phyloP scores from a whole-genome alignment of 2,329 filamentous ascomycete species.

The Knufia fluminis region DNA sequence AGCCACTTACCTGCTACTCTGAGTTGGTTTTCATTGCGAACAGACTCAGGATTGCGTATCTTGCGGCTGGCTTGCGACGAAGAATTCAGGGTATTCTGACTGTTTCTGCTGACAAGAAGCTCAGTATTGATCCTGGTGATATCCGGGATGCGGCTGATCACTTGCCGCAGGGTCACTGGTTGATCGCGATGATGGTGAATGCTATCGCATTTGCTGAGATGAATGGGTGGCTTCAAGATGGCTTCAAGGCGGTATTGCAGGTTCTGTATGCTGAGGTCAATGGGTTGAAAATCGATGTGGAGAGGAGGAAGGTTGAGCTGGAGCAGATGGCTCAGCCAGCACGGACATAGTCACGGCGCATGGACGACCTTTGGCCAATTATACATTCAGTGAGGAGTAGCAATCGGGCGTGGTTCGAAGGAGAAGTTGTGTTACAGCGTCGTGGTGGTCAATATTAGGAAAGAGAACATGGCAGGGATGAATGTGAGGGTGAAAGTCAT shows the following conservation, averaged over 20 bases:
- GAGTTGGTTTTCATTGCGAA: not conserved
- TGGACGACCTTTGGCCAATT: too few relatives aligned
- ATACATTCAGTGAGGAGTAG: too few relatives aligned
- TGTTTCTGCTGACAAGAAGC: not conserved
- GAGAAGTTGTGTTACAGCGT: too few relatives aligned
- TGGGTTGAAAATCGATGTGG: not conserved
- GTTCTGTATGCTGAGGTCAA: not conserved
- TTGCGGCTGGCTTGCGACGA: not conserved
- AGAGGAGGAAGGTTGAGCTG: not conserved
- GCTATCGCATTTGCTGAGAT: not conserved
- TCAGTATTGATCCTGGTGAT: not conserved
- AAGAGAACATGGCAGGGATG: too few relatives aligned
- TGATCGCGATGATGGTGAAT: not conserved
- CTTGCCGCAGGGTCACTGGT: not conserved
- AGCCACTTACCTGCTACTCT: not conserved
- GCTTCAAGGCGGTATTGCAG: not conserved
- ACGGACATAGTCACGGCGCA: too few relatives aligned
- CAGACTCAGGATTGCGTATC: not conserved
- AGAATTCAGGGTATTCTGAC: not conserved
- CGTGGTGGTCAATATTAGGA: too few relatives aligned
- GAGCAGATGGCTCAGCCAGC: not conserved
- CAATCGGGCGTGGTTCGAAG: too few relatives aligned
- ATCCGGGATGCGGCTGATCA: not conserved
- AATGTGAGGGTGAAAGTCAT: too few relatives aligned
- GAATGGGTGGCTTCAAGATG: not conserved